Evolutionary conservation across 345 rosid species (phyloP).

Genomic region (Populus deltoides): DNA sequence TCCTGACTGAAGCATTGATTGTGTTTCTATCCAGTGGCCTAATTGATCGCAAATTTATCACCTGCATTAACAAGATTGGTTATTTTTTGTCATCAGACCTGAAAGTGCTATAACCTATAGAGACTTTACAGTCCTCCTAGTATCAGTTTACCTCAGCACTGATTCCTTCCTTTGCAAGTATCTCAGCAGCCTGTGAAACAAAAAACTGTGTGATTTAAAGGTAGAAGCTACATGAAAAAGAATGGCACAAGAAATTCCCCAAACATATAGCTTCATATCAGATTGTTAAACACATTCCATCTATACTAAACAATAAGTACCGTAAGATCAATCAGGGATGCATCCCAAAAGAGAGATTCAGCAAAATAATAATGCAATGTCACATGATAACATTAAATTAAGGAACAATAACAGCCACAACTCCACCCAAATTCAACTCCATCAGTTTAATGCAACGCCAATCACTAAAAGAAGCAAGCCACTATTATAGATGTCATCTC

Average conservation of each 20-base stretch:
- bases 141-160: constrained; percentile 65
- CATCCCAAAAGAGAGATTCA: not conserved
- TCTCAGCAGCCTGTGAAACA: constrained; percentile 70
- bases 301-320: not conserved
- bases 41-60: constrained; percentile 80
- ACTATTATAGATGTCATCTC: not conserved
- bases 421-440: not conserved
- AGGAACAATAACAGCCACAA: not conserved
- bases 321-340: not conserved
- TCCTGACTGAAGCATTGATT: constrained; percentile 85
- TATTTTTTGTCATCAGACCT: not conserved
- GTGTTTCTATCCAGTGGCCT: constrained; percentile 82
- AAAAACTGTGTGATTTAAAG: not conserved
- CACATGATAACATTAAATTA: not conserved
- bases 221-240: not conserved
- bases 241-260: not conserved
- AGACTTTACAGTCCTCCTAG: not conserved
- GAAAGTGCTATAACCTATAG: not conserved
- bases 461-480: not conserved
- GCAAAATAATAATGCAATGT: not conserved
- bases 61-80: constrained; percentile 33
- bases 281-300: not conserved
- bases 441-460: not conserved
- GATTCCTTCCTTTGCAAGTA: constrained; percentile 81
- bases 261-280: constrained; percentile 1